Evolutionary conservation across 495 filamentous ascomycete species (phyloP).

Genomic region (Neurospora sp.): DNA sequence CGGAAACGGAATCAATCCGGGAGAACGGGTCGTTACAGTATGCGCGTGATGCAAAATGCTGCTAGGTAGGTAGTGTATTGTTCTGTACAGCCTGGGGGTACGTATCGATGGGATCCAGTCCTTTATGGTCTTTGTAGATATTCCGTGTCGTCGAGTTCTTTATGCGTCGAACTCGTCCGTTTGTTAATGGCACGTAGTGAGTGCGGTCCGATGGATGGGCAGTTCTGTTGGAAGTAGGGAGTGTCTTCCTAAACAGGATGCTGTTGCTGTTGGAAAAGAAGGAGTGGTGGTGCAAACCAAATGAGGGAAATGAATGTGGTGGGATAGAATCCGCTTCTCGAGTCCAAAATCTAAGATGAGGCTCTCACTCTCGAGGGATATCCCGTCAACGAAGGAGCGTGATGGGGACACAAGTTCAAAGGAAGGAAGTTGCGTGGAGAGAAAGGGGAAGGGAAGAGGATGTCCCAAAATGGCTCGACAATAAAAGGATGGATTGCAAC

Average conservation of each 20-base stretch:
- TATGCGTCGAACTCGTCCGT: not conserved
- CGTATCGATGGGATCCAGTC: constrained; percentile 3
- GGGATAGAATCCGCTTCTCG: not conserved
- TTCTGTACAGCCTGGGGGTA: not conserved
- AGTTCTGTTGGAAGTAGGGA: not conserved
- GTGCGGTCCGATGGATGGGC: not conserved
- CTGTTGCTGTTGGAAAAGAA: not conserved
- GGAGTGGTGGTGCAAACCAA: not conserved
- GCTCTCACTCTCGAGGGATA: not conserved
- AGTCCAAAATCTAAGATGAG: not conserved
- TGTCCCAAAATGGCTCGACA: not conserved
- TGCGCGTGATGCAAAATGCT: not conserved
- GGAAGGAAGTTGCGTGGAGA: not conserved
- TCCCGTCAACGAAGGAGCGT: not conserved
- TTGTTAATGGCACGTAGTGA: not conserved
- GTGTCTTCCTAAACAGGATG: not conserved
- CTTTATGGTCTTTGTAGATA: not conserved
- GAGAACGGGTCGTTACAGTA: not conserved
- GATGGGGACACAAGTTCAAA: not conserved
- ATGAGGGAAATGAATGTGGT: not conserved
- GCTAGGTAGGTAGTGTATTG: not conserved
- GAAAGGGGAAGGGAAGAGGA: not conserved
- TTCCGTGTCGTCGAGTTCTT: not conserved
- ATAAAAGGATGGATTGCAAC: not conserved
- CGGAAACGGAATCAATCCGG: not conserved